Evolutionary conservation across 2,329 filamentous ascomycete species (phyloP).

Genomic region (Clathrospora elynae): DNA sequence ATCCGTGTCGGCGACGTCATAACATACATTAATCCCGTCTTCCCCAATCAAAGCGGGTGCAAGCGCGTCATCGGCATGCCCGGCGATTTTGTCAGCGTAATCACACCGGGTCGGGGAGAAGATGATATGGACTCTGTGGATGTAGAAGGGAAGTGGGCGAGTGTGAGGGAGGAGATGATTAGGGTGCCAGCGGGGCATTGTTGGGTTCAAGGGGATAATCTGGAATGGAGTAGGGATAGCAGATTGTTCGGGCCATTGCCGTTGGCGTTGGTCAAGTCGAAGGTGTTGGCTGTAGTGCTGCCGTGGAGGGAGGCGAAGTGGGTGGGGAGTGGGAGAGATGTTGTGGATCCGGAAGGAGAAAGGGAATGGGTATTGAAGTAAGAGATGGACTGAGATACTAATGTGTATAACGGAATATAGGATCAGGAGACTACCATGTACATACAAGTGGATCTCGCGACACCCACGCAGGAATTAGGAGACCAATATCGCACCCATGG

Average conservation of each 20-base stretch:
- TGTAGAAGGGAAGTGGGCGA: constrained; percentile 34
- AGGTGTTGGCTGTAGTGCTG: constrained; percentile 63
- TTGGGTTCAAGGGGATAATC: constrained; percentile 87
- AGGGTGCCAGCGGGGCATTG: constrained; percentile 90
- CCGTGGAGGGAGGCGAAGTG: constrained; percentile 34
- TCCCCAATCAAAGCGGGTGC: constrained; percentile 62
- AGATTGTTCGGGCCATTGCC: constrained; percentile 85
- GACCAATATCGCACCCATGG: no score
- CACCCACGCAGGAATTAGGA: no score
- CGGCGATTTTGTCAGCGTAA: constrained; percentile 72
- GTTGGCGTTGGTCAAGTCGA: constrained; percentile 80
- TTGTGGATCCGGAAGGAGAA: constrained; percentile 18
- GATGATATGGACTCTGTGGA: constrained; percentile 31
- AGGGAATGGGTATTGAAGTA: constrained; percentile 17
- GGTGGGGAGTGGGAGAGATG: constrained; percentile 26
- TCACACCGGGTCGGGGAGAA: constrained; percentile 59
- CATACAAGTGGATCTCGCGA: no score
- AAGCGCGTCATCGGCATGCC: constrained; percentile 71
- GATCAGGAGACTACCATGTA: no score
- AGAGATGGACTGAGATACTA: no score
- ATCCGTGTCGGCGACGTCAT: constrained; percentile 83
- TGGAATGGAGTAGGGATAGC: constrained; percentile 83
- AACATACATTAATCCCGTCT: constrained; percentile 73
- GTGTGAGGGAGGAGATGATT: constrained; percentile 59
- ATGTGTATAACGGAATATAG: no score